Conservation (phyloP, 2,329 filamentous ascomycete species). For the Aspergillus pseudonomiae region DNA sequence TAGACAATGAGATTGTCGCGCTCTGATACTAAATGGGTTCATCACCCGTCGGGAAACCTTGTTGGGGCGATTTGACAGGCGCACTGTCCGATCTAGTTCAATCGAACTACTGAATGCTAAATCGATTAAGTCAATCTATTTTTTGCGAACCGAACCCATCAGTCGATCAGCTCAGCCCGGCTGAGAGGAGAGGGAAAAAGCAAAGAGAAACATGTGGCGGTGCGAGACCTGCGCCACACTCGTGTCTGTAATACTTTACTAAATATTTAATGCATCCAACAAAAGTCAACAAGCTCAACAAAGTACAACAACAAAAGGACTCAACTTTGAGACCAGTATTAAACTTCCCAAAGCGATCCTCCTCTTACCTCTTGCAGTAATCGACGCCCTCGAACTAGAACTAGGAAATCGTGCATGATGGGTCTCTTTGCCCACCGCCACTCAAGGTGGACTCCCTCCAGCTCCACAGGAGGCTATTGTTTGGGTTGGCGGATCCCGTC, state of each 20-base stretch:
- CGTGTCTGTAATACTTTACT: not conserved
- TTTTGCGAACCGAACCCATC: not conserved
- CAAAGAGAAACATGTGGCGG: not conserved
- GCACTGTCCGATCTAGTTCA: constrained; percentile 3
- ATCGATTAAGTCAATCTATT: not conserved
- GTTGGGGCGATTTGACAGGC: constrained; percentile 1
- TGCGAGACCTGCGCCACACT: not conserved
- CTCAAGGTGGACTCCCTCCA: not conserved
- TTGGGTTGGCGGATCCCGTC: not conserved
- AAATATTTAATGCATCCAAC: too few species aligned
- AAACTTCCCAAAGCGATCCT: not conserved
- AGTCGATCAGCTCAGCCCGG: too few species aligned
- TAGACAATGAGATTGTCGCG: constrained; percentile 2
- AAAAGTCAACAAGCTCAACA: too few species aligned
- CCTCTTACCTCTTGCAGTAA: not conserved
- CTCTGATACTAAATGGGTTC: not conserved
- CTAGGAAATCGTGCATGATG: not conserved
- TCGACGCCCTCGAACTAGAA: not conserved
- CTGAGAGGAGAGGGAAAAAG: not conserved
- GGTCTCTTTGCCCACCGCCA: not conserved
- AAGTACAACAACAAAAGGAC: not conserved
- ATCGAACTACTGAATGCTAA: not conserved
- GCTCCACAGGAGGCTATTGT: not conserved
- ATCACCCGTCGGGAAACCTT: not conserved
- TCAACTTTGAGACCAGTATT: not conserved